Percentiles rank a stretch among this genome's conserved stretches.
Evolutionary conservation across 768 basidiomycete genomes (phyloP).

Genomic region (Termitomyces sp.): DNA sequence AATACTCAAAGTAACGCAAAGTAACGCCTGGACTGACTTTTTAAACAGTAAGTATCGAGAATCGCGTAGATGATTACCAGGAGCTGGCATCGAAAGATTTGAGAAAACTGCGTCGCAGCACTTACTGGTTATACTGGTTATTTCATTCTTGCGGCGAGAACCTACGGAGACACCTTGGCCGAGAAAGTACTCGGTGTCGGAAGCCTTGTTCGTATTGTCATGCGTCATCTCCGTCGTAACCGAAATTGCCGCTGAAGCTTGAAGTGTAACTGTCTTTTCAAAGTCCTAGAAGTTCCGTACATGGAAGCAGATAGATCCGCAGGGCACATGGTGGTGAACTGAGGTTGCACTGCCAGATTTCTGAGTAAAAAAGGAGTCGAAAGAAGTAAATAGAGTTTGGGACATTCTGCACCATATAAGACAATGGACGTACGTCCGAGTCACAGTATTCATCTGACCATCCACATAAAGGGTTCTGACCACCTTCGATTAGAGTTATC

Average conservation of each 20-base stretch:
- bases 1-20: background rate
- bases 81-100: background rate
- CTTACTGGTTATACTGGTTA: background rate
- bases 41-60: no score
- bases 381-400: background rate
- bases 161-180: background rate
- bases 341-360: background rate
- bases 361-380: background rate
- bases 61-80: background rate
- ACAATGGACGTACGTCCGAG: background rate
- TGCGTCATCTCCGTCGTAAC: background rate
- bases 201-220: background rate
- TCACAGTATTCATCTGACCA: background rate
- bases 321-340: background rate
- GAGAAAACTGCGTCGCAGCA: background rate
- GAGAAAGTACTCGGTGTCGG: background rate
- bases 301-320: background rate
- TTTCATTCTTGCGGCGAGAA: background rate
- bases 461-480: no score
- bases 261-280: background rate
- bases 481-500: background rate
- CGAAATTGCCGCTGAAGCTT: background rate
- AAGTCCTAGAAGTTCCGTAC: background rate
- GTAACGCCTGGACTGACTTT: background rate
- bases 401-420: background rate